A percentile compares a stretch with the other conserved stretches of the same genome.
Evolutionary conservation across 164 flowering plant genomes (phyloP).

Genomic region (Santalum album): DNA sequence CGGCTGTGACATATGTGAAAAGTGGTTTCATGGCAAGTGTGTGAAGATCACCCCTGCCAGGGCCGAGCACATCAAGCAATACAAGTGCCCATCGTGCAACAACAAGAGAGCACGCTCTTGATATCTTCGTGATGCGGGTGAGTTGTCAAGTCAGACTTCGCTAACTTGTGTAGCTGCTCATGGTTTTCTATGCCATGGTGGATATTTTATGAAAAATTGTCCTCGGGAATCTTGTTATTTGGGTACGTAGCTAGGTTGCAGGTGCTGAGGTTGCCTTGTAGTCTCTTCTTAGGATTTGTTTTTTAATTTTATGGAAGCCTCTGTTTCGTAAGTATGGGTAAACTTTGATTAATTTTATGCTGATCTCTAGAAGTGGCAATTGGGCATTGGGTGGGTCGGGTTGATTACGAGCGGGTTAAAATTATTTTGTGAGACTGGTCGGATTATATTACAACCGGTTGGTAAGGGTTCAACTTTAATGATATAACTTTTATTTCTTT

Average conservation of each 20-base stretch:
- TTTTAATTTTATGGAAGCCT: not conserved
- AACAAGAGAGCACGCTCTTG: conserved; percentile 64
- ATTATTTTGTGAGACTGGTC: too few species aligned
- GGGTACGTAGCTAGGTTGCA: conserved; percentile 6
- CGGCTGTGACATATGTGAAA: conserved; percentile 81
- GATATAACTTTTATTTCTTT: too few species aligned
- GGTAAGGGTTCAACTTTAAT: too few species aligned
- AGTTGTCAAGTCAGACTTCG: conserved; percentile 3
- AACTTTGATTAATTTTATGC: too few species aligned
- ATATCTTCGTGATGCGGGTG: conserved; percentile 5
- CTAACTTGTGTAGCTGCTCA: conserved; percentile 17
- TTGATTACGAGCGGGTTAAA: too few species aligned
- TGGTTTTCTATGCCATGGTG: conserved; percentile 11
- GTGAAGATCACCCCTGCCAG: conserved; percentile 84
- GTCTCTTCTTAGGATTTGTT: not conserved
- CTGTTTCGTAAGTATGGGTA: too few species aligned
- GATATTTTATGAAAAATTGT: conserved; percentile 10
- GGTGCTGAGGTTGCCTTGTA: conserved; percentile 6
- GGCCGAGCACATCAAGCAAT: conserved; percentile 94
- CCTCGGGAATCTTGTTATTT: conserved; percentile 5
- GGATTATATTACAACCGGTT: too few species aligned
- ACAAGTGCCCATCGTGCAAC: conserved; percentile 89
- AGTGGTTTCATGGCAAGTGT: conserved; percentile 90
- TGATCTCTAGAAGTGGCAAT: too few species aligned
- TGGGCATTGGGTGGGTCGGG: too few species aligned